These are phyloP conservation scores for Klebsormidium nitens DNA, from an alignment of 139 green algal species.

Conservation along the genomic window DNA sequence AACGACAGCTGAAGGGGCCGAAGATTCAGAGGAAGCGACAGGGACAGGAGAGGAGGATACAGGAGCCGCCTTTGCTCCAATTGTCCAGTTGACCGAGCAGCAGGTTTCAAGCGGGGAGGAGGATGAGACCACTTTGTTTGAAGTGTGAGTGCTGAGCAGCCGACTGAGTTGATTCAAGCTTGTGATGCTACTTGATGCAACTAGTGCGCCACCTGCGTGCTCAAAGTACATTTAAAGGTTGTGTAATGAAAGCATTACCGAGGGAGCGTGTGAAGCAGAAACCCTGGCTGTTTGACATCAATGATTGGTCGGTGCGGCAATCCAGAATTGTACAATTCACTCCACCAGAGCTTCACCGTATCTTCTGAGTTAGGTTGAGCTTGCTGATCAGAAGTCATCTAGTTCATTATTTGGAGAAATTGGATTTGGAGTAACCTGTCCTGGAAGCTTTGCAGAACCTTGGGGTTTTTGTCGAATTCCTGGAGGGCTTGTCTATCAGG, in stretches of 20 bases:
- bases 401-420: no score
- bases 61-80: slow-evolving; percentile 30
- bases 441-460: no score
- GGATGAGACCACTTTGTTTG: slow-evolving; percentile 76
- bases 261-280: neutral
- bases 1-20: slow-evolving; percentile 6
- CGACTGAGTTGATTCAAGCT: neutral
- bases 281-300: neutral
- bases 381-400: no score
- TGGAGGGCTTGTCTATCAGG: no score
- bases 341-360: no score
- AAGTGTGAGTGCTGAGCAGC: slow-evolving; percentile 65
- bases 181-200: slow-evolving; percentile 8
- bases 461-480: no score
- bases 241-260: neutral
- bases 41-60: slow-evolving; percentile 36
- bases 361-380: no score
- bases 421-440: no score
- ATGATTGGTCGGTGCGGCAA: neutral
- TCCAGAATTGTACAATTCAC: neutral
- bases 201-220: neutral
- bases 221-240: neutral
- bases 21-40: slow-evolving; percentile 20
- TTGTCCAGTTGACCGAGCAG: slow-evolving; percentile 93
- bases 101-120: slow-evolving; percentile 89